phyloP scores from a whole-genome alignment of 179 eudicot genomes.

The Carnegiea gigantea region DNA sequence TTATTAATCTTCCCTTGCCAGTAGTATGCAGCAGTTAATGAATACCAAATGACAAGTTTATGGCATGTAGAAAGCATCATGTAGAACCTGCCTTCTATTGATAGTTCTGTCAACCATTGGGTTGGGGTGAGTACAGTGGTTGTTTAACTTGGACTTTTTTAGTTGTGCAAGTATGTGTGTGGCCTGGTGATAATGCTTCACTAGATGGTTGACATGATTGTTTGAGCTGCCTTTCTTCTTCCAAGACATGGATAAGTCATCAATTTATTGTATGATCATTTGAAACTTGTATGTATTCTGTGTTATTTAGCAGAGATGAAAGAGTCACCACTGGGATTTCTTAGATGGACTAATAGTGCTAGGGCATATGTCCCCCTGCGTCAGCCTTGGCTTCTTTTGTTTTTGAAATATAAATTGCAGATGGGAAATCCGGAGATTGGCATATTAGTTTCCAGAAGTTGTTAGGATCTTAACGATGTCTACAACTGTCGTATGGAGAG shows the following conservation, averaged over 20 bases:
- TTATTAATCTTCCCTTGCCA: too few species aligned
- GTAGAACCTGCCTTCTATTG: too few species aligned
- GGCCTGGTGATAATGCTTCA: not conserved
- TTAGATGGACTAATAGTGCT: too few species aligned
- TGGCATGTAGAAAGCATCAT: too few species aligned
- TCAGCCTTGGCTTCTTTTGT: too few species aligned
- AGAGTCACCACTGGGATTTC: not conserved
- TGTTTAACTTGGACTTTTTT: not conserved
- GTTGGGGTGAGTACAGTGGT: not conserved
- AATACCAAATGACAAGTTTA: too few species aligned
- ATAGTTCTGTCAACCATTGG: not conserved
- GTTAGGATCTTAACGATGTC: not conserved
- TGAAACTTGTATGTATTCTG: not conserved
- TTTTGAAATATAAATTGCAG: not conserved
- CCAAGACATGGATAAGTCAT: not conserved
- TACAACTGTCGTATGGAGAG: not conserved
- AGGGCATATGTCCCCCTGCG: too few species aligned
- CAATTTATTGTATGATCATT: not conserved
- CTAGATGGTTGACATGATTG: not conserved
- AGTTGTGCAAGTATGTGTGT: too few species aligned
- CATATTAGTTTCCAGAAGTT: not conserved
- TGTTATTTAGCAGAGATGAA: not conserved
- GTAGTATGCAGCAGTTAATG: too few species aligned
- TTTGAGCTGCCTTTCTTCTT: not conserved
- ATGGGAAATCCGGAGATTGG: not conserved